Conservation (phyloP, 169 alveolate genomes). For the Pseudocohnilembus persalinus region DNA sequence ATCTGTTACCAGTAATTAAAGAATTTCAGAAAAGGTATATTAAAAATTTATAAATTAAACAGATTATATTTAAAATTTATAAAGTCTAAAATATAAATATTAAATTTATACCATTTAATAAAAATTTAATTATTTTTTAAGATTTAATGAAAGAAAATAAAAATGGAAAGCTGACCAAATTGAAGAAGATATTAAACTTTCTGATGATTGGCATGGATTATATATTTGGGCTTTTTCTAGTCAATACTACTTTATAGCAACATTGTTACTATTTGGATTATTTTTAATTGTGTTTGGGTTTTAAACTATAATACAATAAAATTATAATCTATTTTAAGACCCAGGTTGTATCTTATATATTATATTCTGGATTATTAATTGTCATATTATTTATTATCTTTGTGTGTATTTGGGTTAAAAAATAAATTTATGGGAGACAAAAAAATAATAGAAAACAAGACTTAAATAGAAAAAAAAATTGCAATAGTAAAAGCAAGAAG, state of each 20-base stretch:
- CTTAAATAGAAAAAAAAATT: not conserved
- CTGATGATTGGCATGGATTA: not conserved
- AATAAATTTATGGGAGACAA: not conserved
- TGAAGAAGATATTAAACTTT: not conserved
- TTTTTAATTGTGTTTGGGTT: not conserved
- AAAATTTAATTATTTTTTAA: too few relatives aligned
- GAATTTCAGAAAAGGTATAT: not conserved
- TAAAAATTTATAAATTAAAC: too few relatives aligned
- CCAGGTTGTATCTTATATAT: not conserved
- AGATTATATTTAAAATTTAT: too few relatives aligned
- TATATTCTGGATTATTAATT: not conserved
- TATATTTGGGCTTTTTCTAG: not conserved
- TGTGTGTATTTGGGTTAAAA: not conserved
- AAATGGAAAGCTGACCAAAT: not conserved
- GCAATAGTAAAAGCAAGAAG: not conserved
- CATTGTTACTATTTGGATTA: not conserved
- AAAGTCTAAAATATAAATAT: too few relatives aligned
- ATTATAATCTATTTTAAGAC: not conserved
- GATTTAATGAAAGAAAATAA: not conserved
- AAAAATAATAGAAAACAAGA: not conserved
- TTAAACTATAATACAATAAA: not conserved
- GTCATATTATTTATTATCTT: too few relatives aligned
- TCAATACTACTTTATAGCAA: too few relatives aligned
- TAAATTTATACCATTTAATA: too few relatives aligned
- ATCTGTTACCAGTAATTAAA: not conserved